Evolutionary conservation across 1,284 basidiomycete species (phyloP).

Genomic region (Rhodotorula glutinis): DNA sequence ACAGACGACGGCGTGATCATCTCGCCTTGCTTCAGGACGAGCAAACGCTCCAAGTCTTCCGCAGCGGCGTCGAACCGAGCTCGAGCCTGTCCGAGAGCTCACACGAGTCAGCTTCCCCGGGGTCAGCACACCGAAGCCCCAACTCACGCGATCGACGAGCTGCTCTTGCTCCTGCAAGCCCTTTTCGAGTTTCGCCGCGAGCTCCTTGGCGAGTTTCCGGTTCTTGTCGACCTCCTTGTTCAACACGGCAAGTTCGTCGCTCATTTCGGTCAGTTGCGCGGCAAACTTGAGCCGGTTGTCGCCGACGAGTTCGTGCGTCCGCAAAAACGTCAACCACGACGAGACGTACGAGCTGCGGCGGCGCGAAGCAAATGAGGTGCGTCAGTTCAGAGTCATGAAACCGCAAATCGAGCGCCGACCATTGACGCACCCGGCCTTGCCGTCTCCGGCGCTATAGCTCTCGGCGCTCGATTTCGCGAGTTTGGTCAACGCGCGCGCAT

Average conservation of each 20-base stretch:
- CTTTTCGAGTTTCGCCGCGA: constrained; percentile 80
- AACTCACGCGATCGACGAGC: constrained; percentile 73
- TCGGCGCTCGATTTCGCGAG: constrained; percentile 74
- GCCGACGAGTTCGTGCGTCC: constrained; percentile 81
- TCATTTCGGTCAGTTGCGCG: constrained; percentile 85
- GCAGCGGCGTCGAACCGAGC: constrained; percentile 79
- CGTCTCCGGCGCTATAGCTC: constrained; percentile 78
- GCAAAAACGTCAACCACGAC: constrained; percentile 82
- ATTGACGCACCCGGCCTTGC: constrained; percentile 78
- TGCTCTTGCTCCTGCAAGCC: constrained; percentile 84
- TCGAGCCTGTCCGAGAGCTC: constrained; percentile 56
- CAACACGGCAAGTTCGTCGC: constrained; percentile 81
- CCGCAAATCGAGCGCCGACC: constrained; percentile 1
- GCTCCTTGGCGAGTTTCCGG: constrained; percentile 85
- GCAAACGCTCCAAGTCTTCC: constrained; percentile 90
- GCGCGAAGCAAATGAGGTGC: neutral
- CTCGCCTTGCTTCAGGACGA: constrained; percentile 93
- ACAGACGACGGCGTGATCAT: constrained; percentile 70
- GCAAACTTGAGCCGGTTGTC: constrained; percentile 85
- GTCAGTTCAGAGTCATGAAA: neutral
- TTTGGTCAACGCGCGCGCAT: constrained; percentile 81
- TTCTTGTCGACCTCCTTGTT: constrained; percentile 91
- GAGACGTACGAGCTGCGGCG: constrained; percentile 70
- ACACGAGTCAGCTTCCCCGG: neutral
- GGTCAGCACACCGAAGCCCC: too few relatives aligned